Percentiles rank a stretch among this genome's conserved stretches.
Evolutionary conservation across 2,329 filamentous ascomycete species (phyloP).

Genomic region (Fusarium armeniacum): DNA sequence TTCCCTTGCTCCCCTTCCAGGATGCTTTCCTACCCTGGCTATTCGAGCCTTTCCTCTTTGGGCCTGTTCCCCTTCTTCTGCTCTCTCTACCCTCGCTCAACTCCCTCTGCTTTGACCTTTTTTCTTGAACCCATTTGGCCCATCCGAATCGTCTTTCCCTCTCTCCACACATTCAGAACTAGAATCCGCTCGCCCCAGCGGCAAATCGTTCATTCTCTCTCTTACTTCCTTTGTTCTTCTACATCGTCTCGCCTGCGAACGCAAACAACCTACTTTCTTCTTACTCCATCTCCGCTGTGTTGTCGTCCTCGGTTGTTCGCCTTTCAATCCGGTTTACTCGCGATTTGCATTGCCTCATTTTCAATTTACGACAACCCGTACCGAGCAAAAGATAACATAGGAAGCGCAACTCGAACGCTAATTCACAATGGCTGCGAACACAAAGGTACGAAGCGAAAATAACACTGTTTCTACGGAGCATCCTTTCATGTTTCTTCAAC

Average conservation of each 20-base stretch:
- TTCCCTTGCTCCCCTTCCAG: slow-evolving; percentile 37
- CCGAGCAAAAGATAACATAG: slow-evolving; percentile 33
- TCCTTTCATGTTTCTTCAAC: neutral
- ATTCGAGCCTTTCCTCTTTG: slow-evolving; percentile 44
- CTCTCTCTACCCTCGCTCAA: slow-evolving; percentile 36
- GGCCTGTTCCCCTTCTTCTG: slow-evolving; percentile 45
- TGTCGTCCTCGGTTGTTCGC: slow-evolving; percentile 29
- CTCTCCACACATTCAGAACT: slow-evolving; percentile 37
- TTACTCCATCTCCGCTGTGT: slow-evolving; percentile 1
- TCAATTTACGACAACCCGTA: slow-evolving; percentile 33
- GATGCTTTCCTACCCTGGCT: slow-evolving; percentile 37
- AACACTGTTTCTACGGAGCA: neutral
- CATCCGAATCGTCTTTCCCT: slow-evolving; percentile 38
- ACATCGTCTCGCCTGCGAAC: slow-evolving; percentile 26
- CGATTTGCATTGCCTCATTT: slow-evolving; percentile 34
- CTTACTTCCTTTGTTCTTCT: slow-evolving; percentile 40
- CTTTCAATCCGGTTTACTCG: slow-evolving; percentile 34
- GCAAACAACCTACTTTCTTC: slow-evolving; percentile 19
- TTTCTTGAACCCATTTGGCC: slow-evolving; percentile 41
- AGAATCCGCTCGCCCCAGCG: slow-evolving; percentile 41
- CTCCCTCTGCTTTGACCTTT: slow-evolving; percentile 46
- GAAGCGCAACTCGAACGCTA: slow-evolving; percentile 42
- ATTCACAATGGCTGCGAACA: slow-evolving; percentile 55
- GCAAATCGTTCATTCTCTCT: slow-evolving; percentile 40
- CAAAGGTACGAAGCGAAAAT: slow-evolving; percentile 52